Evolutionary conservation across 371 early-diverging fungal species (phyloP).

Genomic region (Apophysomyces variabilis): DNA sequence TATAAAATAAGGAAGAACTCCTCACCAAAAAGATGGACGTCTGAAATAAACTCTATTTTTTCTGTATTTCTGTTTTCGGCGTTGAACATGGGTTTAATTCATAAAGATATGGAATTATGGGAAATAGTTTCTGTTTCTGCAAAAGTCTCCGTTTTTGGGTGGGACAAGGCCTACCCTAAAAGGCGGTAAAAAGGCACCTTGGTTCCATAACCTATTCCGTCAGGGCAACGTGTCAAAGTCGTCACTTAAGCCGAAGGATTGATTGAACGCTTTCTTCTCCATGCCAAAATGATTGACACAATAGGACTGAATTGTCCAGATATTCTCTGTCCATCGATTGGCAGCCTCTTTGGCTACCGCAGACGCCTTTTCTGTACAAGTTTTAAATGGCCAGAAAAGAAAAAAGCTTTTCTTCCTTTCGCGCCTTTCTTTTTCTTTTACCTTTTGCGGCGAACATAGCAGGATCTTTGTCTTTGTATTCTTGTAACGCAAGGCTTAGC

Average conservation of each 20-base stretch:
- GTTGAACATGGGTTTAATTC: neutral
- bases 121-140: neutral
- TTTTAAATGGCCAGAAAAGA: conserved; percentile 5
- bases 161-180: neutral
- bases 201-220: neutral
- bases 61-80: neutral
- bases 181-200: neutral
- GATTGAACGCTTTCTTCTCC: conserved; percentile 69
- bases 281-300: conserved; percentile 80
- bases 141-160: neutral
- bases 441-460: conserved; percentile 68
- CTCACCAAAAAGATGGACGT: too few relatives aligned
- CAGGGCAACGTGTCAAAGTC: conserved; percentile 78
- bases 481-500: conserved; percentile 56
- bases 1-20: conserved; percentile 15
- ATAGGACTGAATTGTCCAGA: conserved; percentile 88
- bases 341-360: conserved; percentile 72
- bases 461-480: conserved; percentile 83
- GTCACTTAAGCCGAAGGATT: conserved; percentile 77
- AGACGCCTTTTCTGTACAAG: conserved; percentile 60
- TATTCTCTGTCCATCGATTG: conserved; percentile 94
- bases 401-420: neutral
- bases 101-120: conserved; percentile 16
- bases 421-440: conserved; percentile 7
- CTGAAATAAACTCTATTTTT: too few relatives aligned